Evolutionary conservation across 441 rosid genomes (phyloP), one percentile per base, ranked within the genome.

Genomic region (Dalechampia spathulata): DNA sequence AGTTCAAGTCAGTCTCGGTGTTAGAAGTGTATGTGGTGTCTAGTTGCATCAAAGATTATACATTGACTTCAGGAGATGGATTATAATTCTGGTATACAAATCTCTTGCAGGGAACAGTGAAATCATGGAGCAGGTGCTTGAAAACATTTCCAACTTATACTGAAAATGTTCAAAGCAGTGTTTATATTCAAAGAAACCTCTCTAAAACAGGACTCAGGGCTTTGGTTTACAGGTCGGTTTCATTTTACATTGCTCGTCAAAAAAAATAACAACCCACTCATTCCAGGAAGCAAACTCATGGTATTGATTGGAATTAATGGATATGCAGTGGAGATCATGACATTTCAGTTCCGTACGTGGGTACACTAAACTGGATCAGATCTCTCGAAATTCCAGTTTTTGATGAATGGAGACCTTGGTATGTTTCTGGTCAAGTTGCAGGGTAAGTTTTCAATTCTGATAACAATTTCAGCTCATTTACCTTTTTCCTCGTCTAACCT

Each of bases 301-400:
- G 8, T 17, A 13, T 27, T 27, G 5, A 38, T 39, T 13, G 1
- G 39, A 10, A 9, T 10, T 36, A n/a, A n/a, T 36, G 10, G 39
- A 0, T 44, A 25, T 23, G 58, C 63, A 72, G 77, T 39, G 78
- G 69, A 0, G 81, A 70, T 41, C 73, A 70, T 27, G 81, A 72
- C 60, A 50, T 72, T 49, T 41, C 44, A 10, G 61, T 70, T 46
- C 55, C 72, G 2, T 44, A 69, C 23, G 36, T 66, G 25, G 69
- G 71, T 13, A 70, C 68, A 1, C 52, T 49, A 44, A 26, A 28
- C 5, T 73, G 81, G 81, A 58, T 73, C 0, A 42, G 10, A n/a
- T 19, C 52, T 1, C 56, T 72, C 14, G 48, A 64, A 46, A 15
- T 67, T 2, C 47, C 75, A 0, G n/a, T 61, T 9, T 47, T 52